phyloP scores from a whole-genome alignment of 2,329 filamentous ascomycete species.

The Colletotrichum filicis region DNA sequence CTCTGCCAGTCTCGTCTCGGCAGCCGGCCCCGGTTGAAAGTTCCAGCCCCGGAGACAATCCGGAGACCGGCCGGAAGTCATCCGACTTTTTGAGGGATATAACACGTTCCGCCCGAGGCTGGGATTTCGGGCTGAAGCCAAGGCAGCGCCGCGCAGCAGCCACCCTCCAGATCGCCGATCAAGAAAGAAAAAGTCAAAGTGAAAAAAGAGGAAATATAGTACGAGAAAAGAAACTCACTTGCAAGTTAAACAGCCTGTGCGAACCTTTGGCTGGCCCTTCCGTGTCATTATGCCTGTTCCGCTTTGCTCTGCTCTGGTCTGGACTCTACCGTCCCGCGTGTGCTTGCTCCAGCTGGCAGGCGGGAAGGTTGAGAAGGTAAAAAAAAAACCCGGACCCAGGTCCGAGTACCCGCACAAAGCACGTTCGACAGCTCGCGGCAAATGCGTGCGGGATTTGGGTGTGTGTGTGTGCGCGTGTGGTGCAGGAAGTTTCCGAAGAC shows the following conservation, averaged over 20 bases:
- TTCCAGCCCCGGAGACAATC: neutral
- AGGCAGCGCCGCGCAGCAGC: neutral
- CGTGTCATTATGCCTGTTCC: conserved; percentile 22
- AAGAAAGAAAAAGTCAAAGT: neutral
- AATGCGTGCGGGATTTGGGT: neutral
- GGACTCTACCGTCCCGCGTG: neutral
- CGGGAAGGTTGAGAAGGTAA: too few relatives aligned
- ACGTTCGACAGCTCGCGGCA: neutral
- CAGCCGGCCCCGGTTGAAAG: neutral
- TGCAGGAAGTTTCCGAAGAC: neutral
- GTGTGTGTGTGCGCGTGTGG: neutral
- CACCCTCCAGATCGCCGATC: neutral
- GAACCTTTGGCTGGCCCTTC: conserved; percentile 48
- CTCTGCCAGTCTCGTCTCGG: neutral
- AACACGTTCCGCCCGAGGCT: neutral
- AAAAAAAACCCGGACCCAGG: neutral
- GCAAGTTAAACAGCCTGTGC: conserved; percentile 65
- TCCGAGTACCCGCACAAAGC: neutral
- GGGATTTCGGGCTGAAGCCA: neutral
- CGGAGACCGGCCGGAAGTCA: too few relatives aligned
- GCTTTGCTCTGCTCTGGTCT: neutral
- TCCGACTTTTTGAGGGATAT: neutral
- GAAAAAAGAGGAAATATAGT: neutral
- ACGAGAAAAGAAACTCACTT: conserved; percentile 51
- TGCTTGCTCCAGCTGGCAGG: neutral